Evolutionary conservation across 139 green algal species (phyloP).

Genomic region (Trebouxia sp.): DNA sequence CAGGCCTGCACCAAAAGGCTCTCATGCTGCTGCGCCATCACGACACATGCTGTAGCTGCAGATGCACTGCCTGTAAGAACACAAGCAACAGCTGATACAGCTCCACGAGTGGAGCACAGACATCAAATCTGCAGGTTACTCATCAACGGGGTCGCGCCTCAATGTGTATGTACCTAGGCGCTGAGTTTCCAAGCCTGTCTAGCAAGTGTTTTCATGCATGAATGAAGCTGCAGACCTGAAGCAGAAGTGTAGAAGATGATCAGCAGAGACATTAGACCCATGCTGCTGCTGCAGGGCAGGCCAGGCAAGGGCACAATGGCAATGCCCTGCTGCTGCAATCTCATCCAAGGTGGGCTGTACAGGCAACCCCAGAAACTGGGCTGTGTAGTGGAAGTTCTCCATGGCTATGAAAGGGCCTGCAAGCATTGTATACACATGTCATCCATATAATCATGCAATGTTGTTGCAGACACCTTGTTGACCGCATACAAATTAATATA

Average conservation of each 20-base stretch:
- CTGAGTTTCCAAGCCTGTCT: too few relatives aligned
- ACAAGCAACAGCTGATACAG: too few relatives aligned
- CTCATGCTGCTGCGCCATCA: too few relatives aligned
- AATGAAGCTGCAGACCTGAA: slow-evolving; percentile 31
- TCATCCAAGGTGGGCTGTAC: slow-evolving; percentile 4
- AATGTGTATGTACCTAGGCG: too few relatives aligned
- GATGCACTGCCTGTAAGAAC: too few relatives aligned
- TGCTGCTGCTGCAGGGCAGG: slow-evolving; percentile 28
- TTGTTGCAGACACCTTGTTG: not conserved
- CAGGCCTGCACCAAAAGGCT: too few relatives aligned
- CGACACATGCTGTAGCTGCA: too few relatives aligned
- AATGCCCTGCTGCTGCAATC: slow-evolving; percentile 17
- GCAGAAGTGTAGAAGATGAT: slow-evolving; percentile 23
- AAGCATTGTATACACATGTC: not conserved
- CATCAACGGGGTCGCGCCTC: too few relatives aligned
- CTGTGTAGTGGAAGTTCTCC: slow-evolving; percentile 31
- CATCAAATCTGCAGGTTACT: too few relatives aligned
- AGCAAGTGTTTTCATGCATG: too few relatives aligned
- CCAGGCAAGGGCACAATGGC: slow-evolving; percentile 19
- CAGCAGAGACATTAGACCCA: not conserved
- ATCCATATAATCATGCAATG: not conserved
- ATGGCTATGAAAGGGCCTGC: slow-evolving; percentile 27
- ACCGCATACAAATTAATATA: too few relatives aligned
- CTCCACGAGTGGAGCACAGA: too few relatives aligned
- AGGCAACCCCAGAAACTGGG: not conserved